phyloP scores from a whole-genome alignment of 495 filamentous ascomycete species.

The Hyaloscypha variabilis region DNA sequence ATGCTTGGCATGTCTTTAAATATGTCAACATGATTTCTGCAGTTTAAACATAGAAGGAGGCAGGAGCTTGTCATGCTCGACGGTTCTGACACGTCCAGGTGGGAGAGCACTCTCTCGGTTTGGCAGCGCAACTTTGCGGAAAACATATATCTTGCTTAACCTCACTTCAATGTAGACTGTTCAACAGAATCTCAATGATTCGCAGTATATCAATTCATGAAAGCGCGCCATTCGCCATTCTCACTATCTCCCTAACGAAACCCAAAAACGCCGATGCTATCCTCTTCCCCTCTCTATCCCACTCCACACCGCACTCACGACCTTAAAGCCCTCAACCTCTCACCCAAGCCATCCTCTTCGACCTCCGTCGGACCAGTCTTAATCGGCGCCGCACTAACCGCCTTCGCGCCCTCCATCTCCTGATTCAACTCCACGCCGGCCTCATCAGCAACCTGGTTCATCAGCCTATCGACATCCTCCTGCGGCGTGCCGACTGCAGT shows the following conservation, averaged over 20 bases:
- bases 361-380: conserved; percentile 58
- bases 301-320: conserved; percentile 9
- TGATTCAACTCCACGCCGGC: conserved; percentile 73
- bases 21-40: too few species aligned
- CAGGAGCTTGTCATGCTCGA: too few species aligned
- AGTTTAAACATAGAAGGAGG: too few species aligned
- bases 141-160: background rate
- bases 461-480: conserved; percentile 80
- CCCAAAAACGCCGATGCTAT: conserved; percentile 11
- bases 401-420: conserved; percentile 65
- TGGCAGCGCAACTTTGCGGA: background rate
- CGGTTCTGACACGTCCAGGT: too few species aligned
- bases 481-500: conserved; percentile 79
- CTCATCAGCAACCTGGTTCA: conserved; percentile 81
- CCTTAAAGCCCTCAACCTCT: conserved; percentile 56
- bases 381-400: conserved; percentile 53
- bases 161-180: background rate
- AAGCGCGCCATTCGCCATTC: background rate
- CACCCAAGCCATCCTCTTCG: conserved; percentile 65
- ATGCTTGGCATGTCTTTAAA: too few species aligned
- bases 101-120: too few species aligned
- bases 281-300: conserved; percentile 6
- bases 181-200: background rate
- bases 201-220: background rate
- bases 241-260: background rate